A percentile compares a stretch with the other conserved stretches of the same genome.
Conservation (phyloP, 805 yeast genomes). For the Saccharomyces kudriavzevii region DNA sequence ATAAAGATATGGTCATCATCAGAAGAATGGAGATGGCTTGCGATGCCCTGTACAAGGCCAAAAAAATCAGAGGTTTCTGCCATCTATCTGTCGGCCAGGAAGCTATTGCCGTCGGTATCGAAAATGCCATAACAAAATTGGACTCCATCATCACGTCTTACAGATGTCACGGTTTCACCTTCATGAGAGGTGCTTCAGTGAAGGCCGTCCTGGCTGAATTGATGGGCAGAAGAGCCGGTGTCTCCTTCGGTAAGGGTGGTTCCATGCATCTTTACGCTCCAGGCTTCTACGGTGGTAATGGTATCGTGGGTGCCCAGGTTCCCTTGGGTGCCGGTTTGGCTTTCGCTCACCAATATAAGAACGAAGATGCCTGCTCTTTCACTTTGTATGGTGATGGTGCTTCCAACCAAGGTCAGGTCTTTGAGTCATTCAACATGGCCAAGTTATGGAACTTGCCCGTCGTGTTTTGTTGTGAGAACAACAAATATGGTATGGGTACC, state of each 20-base stretch:
- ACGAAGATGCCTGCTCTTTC: conserved; percentile 73
- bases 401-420: conserved; percentile 98
- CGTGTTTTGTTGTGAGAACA: conserved; percentile 94
- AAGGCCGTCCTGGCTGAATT: conserved; percentile 87
- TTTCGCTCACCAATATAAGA: conserved; percentile 93
- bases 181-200: conserved; percentile 91
- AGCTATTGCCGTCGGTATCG: conserved; percentile 98
- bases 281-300: conserved; percentile 98
- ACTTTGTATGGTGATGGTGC: conserved; percentile 98
- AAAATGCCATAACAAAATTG: conserved; percentile 75
- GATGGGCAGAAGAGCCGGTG: conserved; percentile 95
- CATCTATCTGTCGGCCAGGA: conserved; percentile 98
- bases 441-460: conserved; percentile 96
- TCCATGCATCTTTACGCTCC: conserved; percentile 98
- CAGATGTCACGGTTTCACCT: conserved; percentile 98
- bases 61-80: conserved; percentile 98
- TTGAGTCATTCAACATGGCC: conserved; percentile 98
- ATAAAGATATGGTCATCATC: conserved; percentile 88
- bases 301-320: conserved; percentile 99
- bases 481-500: conserved; percentile 99
- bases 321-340: conserved; percentile 97
- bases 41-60: conserved; percentile 95
- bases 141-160: conserved; percentile 94
- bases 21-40: conserved; percentile 99
- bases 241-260: conserved; percentile 96